Base-by-base conservation (phyloP, 805 yeast genomes). In the Ogataea methylovora region DNA sequence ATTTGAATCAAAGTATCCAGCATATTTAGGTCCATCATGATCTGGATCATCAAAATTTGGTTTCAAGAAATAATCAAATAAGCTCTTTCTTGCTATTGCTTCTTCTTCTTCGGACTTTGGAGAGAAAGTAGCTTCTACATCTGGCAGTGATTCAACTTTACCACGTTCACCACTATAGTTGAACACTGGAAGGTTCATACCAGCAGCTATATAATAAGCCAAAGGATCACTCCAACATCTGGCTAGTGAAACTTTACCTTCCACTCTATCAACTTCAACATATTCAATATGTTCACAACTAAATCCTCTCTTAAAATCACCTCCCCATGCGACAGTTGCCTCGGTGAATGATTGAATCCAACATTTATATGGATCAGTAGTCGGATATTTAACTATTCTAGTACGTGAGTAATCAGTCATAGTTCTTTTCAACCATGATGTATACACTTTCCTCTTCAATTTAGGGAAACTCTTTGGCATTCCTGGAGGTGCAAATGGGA, bases 241-340 rank as follows among this genome's bases (percentile, higher is more conserved):
- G 19, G 27, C 32, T n/a, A 33, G 18, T 7, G 35, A 26, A 18
- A 33, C 20, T 27, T 33, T 33, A 11, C 28, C 34, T 15, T 24
- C 12, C n/a, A n/a, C n/a, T n/a, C n/a, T n/a, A 12, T n/a, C 8
- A 15, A 33, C 9, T 19, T 33, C 35, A 27, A 26, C 20, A 26
- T 33, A 33, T 15, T 33, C 35, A 33, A 33, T 33, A 19, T 26
- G 17, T 19, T 33, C 35, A 15, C 35, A 27, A 7, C 27, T 7
- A 11, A 33, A 20, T 19, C 19, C 16, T 16, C 35, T 14, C 8
- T 24, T 20, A 18, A 33, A 30, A 6, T 23, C 24, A 16, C 21
- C 35, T 21, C 35, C 35, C 35, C 35, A 27, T 16, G 26, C 31
- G 13, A 33, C 35, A 8, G 13, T 33, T 8, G 35, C 35, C 9